Percentiles rank a stretch among this genome's conserved stretches.
Conservation (phyloP, 805 yeast genomes). For the Pichia paraexigua region DNA sequence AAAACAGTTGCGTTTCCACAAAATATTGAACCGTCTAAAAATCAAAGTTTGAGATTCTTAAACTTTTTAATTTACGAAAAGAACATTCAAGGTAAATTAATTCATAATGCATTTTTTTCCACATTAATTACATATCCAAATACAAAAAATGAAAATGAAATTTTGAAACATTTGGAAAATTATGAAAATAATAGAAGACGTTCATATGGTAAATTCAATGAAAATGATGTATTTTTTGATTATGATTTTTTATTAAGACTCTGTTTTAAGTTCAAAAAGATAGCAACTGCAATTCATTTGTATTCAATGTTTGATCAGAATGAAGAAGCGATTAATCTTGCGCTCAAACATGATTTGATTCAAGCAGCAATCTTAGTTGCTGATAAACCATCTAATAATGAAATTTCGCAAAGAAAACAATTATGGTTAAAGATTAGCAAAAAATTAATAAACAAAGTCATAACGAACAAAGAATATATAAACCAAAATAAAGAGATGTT, state of each 20-base stretch:
- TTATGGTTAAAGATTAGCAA: constrained; percentile 66
- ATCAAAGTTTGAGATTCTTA: constrained; percentile 62
- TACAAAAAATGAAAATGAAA: constrained; percentile 36
- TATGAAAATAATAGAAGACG: constrained; percentile 14
- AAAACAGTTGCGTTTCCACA: constrained; percentile 31
- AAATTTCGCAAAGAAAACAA: constrained; percentile 45
- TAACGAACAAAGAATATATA: constrained; percentile 22
- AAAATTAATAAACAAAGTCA: constrained; percentile 34
- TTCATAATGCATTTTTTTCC: constrained; percentile 67
- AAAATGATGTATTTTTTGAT: constrained; percentile 43
- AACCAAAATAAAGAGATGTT: constrained; percentile 15
- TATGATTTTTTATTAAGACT: constrained; percentile 67
- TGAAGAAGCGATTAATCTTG: constrained; percentile 75
- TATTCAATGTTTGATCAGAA: constrained; percentile 58
- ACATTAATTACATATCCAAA: constrained; percentile 47
- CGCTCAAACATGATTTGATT: constrained; percentile 51
- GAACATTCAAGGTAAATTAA: constrained; percentile 34
- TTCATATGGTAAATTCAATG: constrained; percentile 4
- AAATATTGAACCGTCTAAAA: constrained; percentile 36
- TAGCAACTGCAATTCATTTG: constrained; percentile 64
- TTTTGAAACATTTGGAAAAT: constrained; percentile 42
- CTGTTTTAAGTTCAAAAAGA: constrained; percentile 51
- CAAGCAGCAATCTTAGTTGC: constrained; percentile 54
- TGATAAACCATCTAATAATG: constrained; percentile 35
- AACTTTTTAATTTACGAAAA: constrained; percentile 42